Evolutionary conservation across 805 yeast genomes (phyloP), one percentile per base, ranked within the genome.

Genomic region (Candida peoriensis): DNA sequence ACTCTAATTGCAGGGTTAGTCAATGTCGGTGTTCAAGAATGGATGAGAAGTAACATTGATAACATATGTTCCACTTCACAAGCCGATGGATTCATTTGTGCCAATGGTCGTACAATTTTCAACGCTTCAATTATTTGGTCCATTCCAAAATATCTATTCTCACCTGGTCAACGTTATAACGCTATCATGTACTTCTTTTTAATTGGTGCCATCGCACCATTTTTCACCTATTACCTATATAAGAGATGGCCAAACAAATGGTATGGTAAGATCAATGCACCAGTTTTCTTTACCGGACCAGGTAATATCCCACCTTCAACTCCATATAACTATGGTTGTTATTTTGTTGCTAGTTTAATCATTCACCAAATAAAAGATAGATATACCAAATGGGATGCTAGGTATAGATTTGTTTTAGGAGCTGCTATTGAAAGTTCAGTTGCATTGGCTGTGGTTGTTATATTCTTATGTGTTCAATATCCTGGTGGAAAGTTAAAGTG

Each of bases 291-390:
- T 47, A 63, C 70, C 14, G 70, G 75, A 6, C 58, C 73, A n/a
- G 79, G 78, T 29, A 65, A 68, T 45, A 74, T 80, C 47, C 89
- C 90, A 12, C 89, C 90, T 27, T 81, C 84, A 24, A 78, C 87
- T 5, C 77, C 83, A 20, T 79, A 78, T 55, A 78, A 77, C 54
- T 78, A 77, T 55, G 70, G 78, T 2, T 67, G 74, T 17, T 76
- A 75, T 24, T 63, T 75, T 32, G 55, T 60, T 3, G 46, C 70
- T 36, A 68, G 77, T 8, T 67, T 58, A 36, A 44, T 61, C 20
- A 64, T 75, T 54, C 61, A 63, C 61, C 52, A 58, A 24, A 57
- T 76, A 30, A 72, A 68, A 42, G 62, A 60, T 29, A 59, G 60
- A 38, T 75, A 72, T 59, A 61, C 71, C 5, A 48, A 55, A 19